A percentile compares a stretch with the other conserved stretches of the same genome.
Evolutionary conservation across 768 basidiomycete species (phyloP).

Genomic region (Suillus weaverae): DNA sequence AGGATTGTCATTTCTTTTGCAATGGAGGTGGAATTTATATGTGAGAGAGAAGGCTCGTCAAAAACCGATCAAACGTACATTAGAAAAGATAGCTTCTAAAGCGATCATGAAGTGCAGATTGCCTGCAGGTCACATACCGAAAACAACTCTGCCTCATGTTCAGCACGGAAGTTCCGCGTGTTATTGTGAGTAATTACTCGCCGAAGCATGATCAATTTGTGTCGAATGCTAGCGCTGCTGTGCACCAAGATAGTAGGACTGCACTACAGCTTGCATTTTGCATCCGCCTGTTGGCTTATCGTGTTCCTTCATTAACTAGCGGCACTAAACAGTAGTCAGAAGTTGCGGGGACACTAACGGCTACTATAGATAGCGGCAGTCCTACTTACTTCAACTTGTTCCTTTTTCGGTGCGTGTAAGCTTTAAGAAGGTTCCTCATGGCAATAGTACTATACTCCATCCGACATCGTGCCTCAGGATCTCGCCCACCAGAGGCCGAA

Average conservation of each 20-base stretch:
- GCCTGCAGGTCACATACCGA: constrained; percentile 17
- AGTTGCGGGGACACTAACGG: not conserved
- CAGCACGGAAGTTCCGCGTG: constrained; percentile 32
- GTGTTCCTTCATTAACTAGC: not conserved
- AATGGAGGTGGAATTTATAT: constrained; percentile 27
- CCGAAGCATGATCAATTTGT: constrained; percentile 7
- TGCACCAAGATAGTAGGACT: not conserved
- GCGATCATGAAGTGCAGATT: constrained; percentile 20
- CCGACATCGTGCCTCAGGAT: not conserved
- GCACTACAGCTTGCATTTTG: not conserved
- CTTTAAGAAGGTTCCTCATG: not conserved
- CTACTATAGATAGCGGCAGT: not conserved
- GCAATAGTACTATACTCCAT: not conserved
- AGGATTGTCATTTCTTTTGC: constrained; percentile 11
- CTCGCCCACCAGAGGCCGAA: not conserved
- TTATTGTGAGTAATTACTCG: constrained; percentile 30
- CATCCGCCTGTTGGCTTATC: not conserved
- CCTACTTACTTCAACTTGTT: not conserved
- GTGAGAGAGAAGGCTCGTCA: constrained; percentile 21
- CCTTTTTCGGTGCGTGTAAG: not conserved
- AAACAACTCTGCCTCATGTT: constrained; percentile 29
- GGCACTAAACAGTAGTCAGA: not conserved
- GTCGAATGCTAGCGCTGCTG: not conserved
- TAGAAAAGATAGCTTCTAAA: constrained; percentile 23
- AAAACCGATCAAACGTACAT: constrained; percentile 23